These are phyloP conservation scores for Eustoma russellianum DNA, from an alignment of 257 asterid genomes.

Conservation along the genomic window DNA sequence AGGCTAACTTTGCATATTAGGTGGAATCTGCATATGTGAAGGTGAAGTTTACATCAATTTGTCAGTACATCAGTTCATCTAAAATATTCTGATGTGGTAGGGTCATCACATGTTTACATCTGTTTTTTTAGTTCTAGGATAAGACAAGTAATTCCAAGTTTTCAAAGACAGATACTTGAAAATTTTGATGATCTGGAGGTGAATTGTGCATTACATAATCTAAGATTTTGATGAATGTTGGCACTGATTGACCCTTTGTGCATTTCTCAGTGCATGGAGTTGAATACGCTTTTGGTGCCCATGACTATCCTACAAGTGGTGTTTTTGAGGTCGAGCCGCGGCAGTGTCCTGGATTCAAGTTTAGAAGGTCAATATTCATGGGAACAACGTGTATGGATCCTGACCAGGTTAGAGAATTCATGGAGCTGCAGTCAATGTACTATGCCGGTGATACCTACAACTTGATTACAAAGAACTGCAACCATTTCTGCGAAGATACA, in stretches of 20 bases:
- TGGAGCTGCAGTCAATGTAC: constrained; percentile 46
- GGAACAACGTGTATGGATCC: constrained; percentile 61
- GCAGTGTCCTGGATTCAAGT: constrained; percentile 74
- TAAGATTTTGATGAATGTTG: too few species aligned
- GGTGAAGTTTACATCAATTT: too few species aligned
- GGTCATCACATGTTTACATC: too few species aligned
- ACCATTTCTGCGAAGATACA: constrained; percentile 76
- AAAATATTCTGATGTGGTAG: too few species aligned
- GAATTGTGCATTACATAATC: too few species aligned
- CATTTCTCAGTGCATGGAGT: constrained; percentile 54
- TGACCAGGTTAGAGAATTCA: constrained; percentile 55
- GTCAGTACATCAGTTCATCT: too few species aligned
- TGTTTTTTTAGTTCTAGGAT: too few species aligned
- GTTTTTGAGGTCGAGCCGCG: constrained; percentile 82
- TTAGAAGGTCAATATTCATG: constrained; percentile 61
- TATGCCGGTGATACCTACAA: constrained; percentile 73
- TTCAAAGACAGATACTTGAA: too few species aligned
- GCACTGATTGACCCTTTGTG: constrained; percentile 5
- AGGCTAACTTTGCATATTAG: too few species aligned
- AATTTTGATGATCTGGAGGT: too few species aligned
- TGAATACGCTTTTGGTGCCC: constrained; percentile 89
- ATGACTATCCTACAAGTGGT: constrained; percentile 65
- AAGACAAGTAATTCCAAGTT: too few species aligned
- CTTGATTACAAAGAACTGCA: constrained; percentile 70
- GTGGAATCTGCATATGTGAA: too few species aligned